Base-by-base conservation (phyloP, 2,329 filamentous ascomycete genomes). In the Rasamsonia emersonii region DNA sequence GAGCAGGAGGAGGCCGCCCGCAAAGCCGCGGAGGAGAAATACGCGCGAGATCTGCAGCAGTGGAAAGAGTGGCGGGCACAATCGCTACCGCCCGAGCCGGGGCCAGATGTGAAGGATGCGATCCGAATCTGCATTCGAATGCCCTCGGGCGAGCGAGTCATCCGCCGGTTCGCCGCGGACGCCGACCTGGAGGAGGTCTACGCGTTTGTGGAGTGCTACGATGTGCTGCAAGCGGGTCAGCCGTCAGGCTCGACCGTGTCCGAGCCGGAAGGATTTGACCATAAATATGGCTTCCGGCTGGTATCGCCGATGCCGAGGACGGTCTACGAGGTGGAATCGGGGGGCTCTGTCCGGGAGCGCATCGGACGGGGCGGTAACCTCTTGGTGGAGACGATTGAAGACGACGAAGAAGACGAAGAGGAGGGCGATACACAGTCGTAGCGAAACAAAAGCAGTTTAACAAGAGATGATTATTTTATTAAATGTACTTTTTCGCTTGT, bases 151-250 rank as follows among this genome's bases (percentile, higher is more conserved):
- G 81, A 85, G 29, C 72, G 88, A 24, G 73, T 94, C 2, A 74
- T 93, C 35, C 73, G 89, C 24, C 75, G 74, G 30, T 96, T 98
- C 54, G 58, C 67, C 0, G 66, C 71, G 1, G 67, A 75, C n/a
- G 75, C 82, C 0, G 69, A 73, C 2, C 65, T 96, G 21, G 89
- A 96, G 53, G 86, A 95, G 49, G 63, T 98, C 4, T 96, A 96
- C 57, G 91, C 89, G 0, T 95, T 93, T 61, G 86, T 96, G 2
- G 91, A 98, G 53, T 96, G 89, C 61, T 80, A 86, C 53, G 78
- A 85, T 32, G 46, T 81, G 4, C 46, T 86, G 3, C 58, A 71
- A 20, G 58, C 61, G 18, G 20, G 41, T 31, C 29, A 46, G 35
- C 38, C 37, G 48, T 45, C 3, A 55, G 59, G 10, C 53, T 62